Percentiles rank a stretch among this genome's conserved stretches.
Evolutionary conservation across 2,329 filamentous ascomycete species (phyloP).

Genomic region (Fusarium nurragi): DNA sequence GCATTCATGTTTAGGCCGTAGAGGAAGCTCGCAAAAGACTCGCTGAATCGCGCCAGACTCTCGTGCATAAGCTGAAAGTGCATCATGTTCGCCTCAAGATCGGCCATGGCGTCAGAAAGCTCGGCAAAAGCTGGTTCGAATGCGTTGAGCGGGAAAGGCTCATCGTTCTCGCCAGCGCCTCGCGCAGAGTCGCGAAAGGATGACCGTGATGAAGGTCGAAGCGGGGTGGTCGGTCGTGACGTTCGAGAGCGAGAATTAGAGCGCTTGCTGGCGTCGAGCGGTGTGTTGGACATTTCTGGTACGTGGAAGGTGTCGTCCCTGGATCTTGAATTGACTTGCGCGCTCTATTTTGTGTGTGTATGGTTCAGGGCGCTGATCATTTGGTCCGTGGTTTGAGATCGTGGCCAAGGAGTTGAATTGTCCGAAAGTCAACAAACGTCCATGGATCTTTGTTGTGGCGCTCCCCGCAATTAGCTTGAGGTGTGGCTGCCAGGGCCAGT

Average conservation of each 20-base stretch:
- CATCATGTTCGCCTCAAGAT: conserved; percentile 97
- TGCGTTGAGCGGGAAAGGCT: conserved; percentile 76
- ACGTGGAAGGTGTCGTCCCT: background rate
- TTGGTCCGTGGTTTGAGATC: background rate
- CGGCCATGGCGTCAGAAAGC: conserved; percentile 91
- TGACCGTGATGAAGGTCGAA: conserved; percentile 88
- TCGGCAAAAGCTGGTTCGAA: conserved; percentile 94
- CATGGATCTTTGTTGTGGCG: conserved; percentile 21
- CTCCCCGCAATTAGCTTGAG: conserved; percentile 13
- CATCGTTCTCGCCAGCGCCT: conserved; percentile 59
- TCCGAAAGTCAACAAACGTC: conserved; percentile 34
- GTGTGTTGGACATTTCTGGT: conserved; percentile 43
- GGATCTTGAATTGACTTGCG: background rate
- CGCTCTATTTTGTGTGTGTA: background rate
- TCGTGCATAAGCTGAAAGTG: conserved; percentile 98
- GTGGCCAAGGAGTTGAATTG: conserved; percentile 7
- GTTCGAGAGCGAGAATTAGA: conserved; percentile 70
- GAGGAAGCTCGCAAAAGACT: conserved; percentile 94
- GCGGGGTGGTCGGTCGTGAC: conserved; percentile 88
- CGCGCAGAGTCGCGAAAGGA: conserved; percentile 83
- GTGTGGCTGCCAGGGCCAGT: conserved; percentile 24
- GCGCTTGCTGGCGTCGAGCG: conserved; percentile 48
- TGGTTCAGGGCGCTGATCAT: background rate
- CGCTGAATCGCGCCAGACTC: conserved; percentile 89
- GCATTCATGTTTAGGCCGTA: conserved; percentile 99